These are phyloP conservation scores for Erodium maritimum DNA, from an alignment of 345 rosid genomes.

Conservation along the genomic window DNA sequence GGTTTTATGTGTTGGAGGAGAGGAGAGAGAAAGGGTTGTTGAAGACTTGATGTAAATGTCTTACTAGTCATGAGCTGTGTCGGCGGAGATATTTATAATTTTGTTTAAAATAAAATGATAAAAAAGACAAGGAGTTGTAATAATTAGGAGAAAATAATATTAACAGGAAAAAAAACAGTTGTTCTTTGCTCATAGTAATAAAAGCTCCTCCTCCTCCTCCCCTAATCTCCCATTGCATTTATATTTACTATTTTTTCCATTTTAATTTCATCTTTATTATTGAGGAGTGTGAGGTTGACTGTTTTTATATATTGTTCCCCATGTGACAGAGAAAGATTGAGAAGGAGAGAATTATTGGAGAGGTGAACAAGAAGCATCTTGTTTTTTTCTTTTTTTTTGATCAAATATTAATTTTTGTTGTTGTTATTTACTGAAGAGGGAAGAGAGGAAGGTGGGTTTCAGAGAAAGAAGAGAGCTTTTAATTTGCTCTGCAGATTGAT, in stretches of 20 bases:
- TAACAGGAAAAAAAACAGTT: too few relatives aligned
- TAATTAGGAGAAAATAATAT: background rate
- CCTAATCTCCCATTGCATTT: background rate
- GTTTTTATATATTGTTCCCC: background rate
- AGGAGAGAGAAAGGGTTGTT: background rate
- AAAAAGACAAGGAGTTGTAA: background rate
- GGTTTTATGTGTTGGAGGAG: conserved; percentile 5
- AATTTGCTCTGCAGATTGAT: conserved; percentile 2
- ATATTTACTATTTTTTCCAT: background rate
- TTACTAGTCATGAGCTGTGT: conserved; percentile 5
- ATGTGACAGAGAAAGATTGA: background rate
- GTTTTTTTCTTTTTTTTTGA: background rate
- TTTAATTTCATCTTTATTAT: too few relatives aligned
- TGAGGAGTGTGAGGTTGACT: background rate
- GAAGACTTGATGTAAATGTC: background rate
- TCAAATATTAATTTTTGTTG: background rate
- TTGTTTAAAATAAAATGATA: background rate
- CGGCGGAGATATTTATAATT: conserved; percentile 7
- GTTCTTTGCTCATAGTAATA: too few relatives aligned
- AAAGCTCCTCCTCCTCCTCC: background rate
- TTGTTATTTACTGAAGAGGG: background rate
- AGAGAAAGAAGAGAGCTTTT: background rate
- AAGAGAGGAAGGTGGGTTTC: background rate
- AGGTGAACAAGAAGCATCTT: background rate
- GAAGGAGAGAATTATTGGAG: background rate